Base-by-base conservation (phyloP, 1,284 basidiomycete species). In the Microstroma glucosiphilum region DNA sequence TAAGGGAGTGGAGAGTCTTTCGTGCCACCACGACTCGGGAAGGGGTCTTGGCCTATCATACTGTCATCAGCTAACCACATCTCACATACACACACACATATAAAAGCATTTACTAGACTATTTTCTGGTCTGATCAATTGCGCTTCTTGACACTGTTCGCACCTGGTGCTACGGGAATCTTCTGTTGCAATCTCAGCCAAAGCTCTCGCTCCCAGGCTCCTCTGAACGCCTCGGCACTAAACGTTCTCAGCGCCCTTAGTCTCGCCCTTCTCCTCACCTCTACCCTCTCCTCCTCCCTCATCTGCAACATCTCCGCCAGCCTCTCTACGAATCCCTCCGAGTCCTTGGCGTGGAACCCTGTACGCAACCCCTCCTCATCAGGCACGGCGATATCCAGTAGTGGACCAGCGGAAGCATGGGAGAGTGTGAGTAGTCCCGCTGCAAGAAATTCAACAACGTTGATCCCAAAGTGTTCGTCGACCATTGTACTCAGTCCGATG, bases 391-490 rank as follows among this genome's bases (percentile, higher is more conserved):
- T 97, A 78, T 98, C 94, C 59, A 88, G 83, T 40, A 93, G 79
- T 0, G 94, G 96, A 0, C 96, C 94, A 0, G 90, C 94, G 0
- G 92, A 96, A 0, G 89, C 90, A 77, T 99, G 93, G 0, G 89
- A 87, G 2, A 98, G 85, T 0, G 94, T 91, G 19, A 98, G 89
- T 1, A 94, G 85, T 0, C 94, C 94, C 0, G 94, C 91, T 1
- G 92, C 62, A 93, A 97, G 94, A 72, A 91, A 94, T 79, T 99
- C 94, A 8, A 98, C 94, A 19, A 99, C 85, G 72, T 93, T 96
- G 79, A 99, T 98, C 1, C 96, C 96, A 71, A 98, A 98, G 79
- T 99, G 94, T 80, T 99, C 96, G 76, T 98, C 93, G 0, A 93
- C 86, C 94, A 99, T 99, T 3, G 94, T 97, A 75, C 90, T 94